A percentile compares a stretch with the other conserved stretches of the same genome.
These are phyloP conservation scores for Pythium oligandrum DNA, from an alignment of 352 stramenopile genomes.

Conservation along the genomic window DNA sequence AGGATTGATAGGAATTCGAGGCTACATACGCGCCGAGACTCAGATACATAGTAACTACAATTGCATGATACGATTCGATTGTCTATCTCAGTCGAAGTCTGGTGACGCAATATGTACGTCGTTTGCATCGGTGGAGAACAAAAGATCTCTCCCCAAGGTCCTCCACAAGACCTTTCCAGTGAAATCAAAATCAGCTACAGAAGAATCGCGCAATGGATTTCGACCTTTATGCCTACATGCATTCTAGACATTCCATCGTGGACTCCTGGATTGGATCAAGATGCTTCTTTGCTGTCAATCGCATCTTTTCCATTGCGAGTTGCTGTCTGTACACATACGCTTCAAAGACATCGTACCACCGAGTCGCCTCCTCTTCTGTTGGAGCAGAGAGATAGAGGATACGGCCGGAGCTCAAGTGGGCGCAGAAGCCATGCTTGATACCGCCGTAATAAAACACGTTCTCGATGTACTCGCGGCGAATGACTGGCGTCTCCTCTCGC, in stretches of 20 bases:
- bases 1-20: slow-evolving; percentile 1
- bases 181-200: no score
- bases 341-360: slow-evolving; percentile 55
- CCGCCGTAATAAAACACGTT: slow-evolving; percentile 64
- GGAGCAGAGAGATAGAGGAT: slow-evolving; percentile 43
- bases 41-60: no score
- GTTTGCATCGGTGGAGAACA: no score
- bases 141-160: no score
- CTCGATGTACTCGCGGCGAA: slow-evolving; percentile 45
- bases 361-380: slow-evolving; percentile 41
- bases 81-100: no score
- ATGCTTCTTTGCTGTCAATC: slow-evolving; percentile 34
- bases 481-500: slow-evolving; percentile 29
- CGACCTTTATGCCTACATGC: neutral
- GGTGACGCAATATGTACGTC: no score
- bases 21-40: no score
- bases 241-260: slow-evolving; percentile 10
- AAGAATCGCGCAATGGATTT: no score
- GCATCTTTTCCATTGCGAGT: slow-evolving; percentile 38
- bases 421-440: slow-evolving; percentile 50
- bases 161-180: no score
- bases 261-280: slow-evolving; percentile 56
- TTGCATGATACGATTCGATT: no score
- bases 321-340: slow-evolving; percentile 37
- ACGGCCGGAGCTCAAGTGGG: slow-evolving; percentile 46